Evolutionary conservation across 352 stramenopile species (phyloP).

Genomic region (Phytophthora brassicae): DNA sequence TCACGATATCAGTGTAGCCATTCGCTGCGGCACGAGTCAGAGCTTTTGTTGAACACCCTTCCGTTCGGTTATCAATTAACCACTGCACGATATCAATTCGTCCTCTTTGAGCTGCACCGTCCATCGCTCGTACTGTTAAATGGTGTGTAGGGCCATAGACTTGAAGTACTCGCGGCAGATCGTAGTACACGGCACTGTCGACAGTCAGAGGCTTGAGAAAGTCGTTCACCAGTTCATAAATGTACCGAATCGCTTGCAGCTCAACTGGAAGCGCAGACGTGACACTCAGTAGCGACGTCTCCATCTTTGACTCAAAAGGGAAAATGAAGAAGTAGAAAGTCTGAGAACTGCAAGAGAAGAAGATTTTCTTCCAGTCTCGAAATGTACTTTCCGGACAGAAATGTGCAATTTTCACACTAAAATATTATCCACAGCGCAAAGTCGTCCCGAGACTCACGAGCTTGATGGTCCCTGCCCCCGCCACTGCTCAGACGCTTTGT

Average conservation of each 20-base stretch:
- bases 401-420: neutral
- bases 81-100: conserved; percentile 1
- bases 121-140: neutral
- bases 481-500: neutral
- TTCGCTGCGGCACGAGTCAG: neutral
- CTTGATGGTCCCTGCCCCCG: neutral
- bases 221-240: neutral
- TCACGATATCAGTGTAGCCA: neutral
- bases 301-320: neutral
- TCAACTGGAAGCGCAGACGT: neutral
- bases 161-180: neutral
- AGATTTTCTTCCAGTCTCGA: no score
- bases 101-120: neutral
- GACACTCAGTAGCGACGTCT: neutral
- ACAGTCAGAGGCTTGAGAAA: neutral
- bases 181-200: conserved; percentile 1
- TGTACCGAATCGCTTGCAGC: neutral
- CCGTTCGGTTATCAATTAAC: neutral
- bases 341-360: neutral
- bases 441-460: neutral
- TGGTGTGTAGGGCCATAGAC: neutral
- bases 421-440: conserved; percentile 1
- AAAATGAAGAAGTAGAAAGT: neutral
- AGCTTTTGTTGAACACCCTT: neutral
- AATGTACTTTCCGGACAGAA: no score